Evolutionary conservation across 2,329 filamentous ascomycete species (phyloP), one percentile per base, ranked within the genome.

Genomic region (Phialophora chinensis): DNA sequence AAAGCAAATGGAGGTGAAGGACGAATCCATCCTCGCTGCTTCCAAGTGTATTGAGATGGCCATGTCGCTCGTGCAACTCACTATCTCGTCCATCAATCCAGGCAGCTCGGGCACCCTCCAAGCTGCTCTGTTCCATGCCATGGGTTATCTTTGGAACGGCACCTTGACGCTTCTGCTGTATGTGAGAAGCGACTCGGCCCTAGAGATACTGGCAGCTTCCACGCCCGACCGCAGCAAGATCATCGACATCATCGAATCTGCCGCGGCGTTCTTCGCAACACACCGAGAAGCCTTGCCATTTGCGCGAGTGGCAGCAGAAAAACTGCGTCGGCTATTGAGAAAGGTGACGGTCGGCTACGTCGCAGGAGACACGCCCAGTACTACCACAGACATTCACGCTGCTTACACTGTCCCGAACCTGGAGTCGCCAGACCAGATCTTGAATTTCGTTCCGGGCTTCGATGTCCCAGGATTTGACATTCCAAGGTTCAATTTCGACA

Each of bases 71-170:
- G 25, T 56, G 20, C 54, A 29, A 44, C 23, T 62, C 17, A 44
- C 38, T n/a, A 31, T 56, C 20, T 10, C 17, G 14, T 57, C 55
- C 10, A 27, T 54, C 12, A 42, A 44, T 11, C 38, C 63, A 6
- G 33, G 52, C 7, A 60, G 27, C 14, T 62, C 49, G n/a, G 66
- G 61, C 12, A 62, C 62, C 10, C 33, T 67, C 23, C 66, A 67
- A 56, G 66, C 44, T 8, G 52, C 53, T 7, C 42, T 61, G 20
- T 62, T 64, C 35, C 61, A 65, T 47, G 61, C 62, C 23, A n/a
- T 67, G 14, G 62, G n/a, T 4, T 67, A 62, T 49, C 66, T 67
- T 17, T 67, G 66, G 66, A 67, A 67, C 35, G 66, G 56, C 0
- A 29, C 29, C 3, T 44, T 67, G 5, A 67, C 66, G n/a, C 62